Base-by-base conservation (phyloP, 108 stramenopile genomes). In the Cyclostephanos invisitatus region DNA sequence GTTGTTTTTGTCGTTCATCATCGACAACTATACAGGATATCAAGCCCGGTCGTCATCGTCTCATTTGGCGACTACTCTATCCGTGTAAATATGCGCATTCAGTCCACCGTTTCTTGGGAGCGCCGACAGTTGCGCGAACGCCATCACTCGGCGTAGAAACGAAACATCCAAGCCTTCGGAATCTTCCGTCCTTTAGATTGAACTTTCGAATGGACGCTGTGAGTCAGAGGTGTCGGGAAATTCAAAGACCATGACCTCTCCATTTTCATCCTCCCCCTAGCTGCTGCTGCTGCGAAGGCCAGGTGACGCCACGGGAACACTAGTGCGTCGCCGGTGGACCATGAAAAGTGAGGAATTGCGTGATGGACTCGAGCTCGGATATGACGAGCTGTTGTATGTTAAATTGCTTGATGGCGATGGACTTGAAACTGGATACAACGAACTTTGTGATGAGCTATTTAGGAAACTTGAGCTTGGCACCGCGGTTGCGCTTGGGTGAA, bases 111-210 rank as follows among this genome's bases (percentile, higher is more conserved):
- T 62, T 70, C 17, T 64, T 71, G 29, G 76, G 77, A 50, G 72
- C 60, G 2, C 78, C 78, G 24, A 47, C 66, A 11, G 78, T 72
- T 17, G 73, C 49, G 17, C 78, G 72, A 24, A 27, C 17, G 10
- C 78, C 78, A 68, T 79, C 71, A 12, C 72, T 72, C 0, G 78
- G 68, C 14, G 73, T 62, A 27, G 50, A 72, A 5, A 79, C 72
- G 24, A 72, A 65, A 46, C 61, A 79, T 17, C 78, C 78, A 12
- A 67, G n/a, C 27, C 66, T 49, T 18, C 82, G 21, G 37, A 21
- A 32, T 70, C 57, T 22, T 83, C 72, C 36, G 36, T 66, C 28
- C 77, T 77, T 27, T 51, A 12, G 68, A 82, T 72, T 15, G 81
- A 50, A 47, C 61, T 71, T 46, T 77, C 82, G 15, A 83, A 5